phyloP scores from a whole-genome alignment of 192 early-diverging fungal species.

The Pilaira anomala region DNA sequence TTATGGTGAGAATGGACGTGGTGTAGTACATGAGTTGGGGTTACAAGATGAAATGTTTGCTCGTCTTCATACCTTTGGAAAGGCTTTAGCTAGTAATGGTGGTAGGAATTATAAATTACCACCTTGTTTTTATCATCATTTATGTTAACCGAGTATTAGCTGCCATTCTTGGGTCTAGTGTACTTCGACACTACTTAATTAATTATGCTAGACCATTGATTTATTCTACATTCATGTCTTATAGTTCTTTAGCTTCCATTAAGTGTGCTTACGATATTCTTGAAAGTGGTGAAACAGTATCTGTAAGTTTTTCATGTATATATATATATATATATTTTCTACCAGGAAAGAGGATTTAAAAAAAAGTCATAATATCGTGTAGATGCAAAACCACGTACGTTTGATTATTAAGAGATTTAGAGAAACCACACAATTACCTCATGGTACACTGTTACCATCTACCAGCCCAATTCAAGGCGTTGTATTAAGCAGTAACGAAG shows the following conservation, averaged over 20 bases:
- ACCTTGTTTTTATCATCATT: background rate
- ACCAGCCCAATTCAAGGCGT: constrained; percentile 76
- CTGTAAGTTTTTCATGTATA: constrained; percentile 36
- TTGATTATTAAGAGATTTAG: constrained; percentile 54
- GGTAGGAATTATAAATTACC: constrained; percentile 39
- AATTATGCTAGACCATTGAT: constrained; percentile 82
- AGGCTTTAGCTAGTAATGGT: constrained; percentile 76
- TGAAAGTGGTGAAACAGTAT: constrained; percentile 44
- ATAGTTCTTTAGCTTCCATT: constrained; percentile 62
- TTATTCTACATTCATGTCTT: constrained; percentile 75
- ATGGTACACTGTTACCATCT: constrained; percentile 58
- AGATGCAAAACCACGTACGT: constrained; percentile 44
- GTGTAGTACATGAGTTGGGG: constrained; percentile 60
- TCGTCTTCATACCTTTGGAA: constrained; percentile 80
- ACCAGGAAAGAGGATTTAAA: background rate
- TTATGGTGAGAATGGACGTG: constrained; percentile 62
- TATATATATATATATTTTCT: background rate
- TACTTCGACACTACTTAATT: constrained; percentile 66
- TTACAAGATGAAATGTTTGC: constrained; percentile 68
- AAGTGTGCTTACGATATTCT: constrained; percentile 64
- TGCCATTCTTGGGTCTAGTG: constrained; percentile 61
- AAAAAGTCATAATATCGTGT: constrained; percentile 4
- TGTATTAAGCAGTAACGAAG: constrained; percentile 63
- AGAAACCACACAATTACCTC: constrained; percentile 41
- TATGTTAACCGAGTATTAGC: constrained; percentile 48